Conservation (phyloP, 768 basidiomycete genomes). For the Mycena floridula region DNA sequence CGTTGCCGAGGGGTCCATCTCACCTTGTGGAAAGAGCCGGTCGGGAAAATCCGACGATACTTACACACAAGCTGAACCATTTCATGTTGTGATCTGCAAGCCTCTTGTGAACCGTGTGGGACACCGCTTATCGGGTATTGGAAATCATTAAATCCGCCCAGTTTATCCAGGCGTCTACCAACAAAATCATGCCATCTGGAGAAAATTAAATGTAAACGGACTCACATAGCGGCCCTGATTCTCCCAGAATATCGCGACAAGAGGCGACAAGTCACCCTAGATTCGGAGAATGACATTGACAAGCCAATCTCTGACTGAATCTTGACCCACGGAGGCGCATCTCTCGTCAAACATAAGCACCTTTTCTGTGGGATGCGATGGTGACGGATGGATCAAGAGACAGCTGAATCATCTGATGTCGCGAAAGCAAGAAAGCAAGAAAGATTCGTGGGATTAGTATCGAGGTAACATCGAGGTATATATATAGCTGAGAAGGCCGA, state of each 20-base stretch:
- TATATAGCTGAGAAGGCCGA: no score
- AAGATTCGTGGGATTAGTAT: background rate
- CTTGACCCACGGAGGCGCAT: background rate
- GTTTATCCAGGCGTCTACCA: background rate
- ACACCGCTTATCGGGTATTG: background rate
- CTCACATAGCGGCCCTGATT: background rate
- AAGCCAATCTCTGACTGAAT: no score
- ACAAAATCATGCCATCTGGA: no score
- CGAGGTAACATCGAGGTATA: no score
- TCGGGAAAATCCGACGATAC: background rate
- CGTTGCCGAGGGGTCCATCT: background rate
- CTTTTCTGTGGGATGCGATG: constrained; percentile 12
- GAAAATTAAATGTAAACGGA: no score
- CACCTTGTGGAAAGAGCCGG: background rate
- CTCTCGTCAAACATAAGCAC: background rate
- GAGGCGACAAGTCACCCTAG: background rate
- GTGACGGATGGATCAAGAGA: constrained; percentile 16
- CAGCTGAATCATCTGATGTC: constrained; percentile 8
- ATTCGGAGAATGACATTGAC: background rate
- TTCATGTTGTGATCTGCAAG: background rate
- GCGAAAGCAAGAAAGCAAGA: background rate
- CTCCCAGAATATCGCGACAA: background rate
- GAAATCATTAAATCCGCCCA: background rate
- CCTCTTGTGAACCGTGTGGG: constrained; percentile 1
- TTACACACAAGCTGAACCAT: background rate